Percentiles rank a stretch among this genome's conserved stretches.
phyloP scores from a whole-genome alignment of 148 eudicot species.

The Vaccinium myrtillus region DNA sequence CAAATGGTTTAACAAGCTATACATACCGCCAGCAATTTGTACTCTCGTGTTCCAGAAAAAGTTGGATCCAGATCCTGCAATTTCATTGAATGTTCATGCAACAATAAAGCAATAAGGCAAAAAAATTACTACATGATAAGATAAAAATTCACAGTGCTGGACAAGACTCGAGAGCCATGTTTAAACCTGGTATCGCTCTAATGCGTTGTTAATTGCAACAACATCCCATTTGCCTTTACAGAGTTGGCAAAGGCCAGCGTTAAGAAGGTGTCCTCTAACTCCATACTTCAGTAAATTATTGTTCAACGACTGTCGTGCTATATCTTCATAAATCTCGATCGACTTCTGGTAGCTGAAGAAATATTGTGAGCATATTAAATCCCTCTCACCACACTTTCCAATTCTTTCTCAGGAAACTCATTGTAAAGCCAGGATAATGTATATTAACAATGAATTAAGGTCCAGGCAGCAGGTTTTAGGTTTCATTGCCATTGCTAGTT shows the following conservation, averaged over 20 bases:
- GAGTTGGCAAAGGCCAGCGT: slow-evolving; percentile 86
- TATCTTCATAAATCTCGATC: slow-evolving; percentile 62
- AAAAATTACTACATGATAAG: neutral
- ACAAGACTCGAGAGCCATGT: neutral
- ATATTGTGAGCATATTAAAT: slow-evolving; percentile 11
- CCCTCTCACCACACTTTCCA: neutral
- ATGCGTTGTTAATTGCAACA: slow-evolving; percentile 56
- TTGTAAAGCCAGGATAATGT: neutral
- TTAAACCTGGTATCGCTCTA: slow-evolving; percentile 63
- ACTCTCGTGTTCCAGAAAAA: slow-evolving; percentile 56
- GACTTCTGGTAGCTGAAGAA: slow-evolving; percentile 60
- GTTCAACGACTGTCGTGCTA: slow-evolving; percentile 55
- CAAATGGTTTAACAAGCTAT: neutral
- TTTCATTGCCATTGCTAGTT: neutral
- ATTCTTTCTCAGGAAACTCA: neutral
- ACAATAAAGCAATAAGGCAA: neutral
- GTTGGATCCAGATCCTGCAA: slow-evolving; percentile 59
- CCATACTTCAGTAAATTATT: slow-evolving; percentile 71
- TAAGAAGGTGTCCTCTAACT: slow-evolving; percentile 74
- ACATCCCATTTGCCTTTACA: slow-evolving; percentile 72
- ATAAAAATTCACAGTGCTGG: neutral
- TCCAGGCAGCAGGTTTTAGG: neutral
- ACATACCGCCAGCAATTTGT: slow-evolving; percentile 43
- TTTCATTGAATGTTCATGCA: slow-evolving; percentile 6
- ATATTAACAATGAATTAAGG: neutral